Base-by-base conservation (phyloP, 495 filamentous ascomycete genomes). In the Paragyromitra xinjiangensis region DNA sequence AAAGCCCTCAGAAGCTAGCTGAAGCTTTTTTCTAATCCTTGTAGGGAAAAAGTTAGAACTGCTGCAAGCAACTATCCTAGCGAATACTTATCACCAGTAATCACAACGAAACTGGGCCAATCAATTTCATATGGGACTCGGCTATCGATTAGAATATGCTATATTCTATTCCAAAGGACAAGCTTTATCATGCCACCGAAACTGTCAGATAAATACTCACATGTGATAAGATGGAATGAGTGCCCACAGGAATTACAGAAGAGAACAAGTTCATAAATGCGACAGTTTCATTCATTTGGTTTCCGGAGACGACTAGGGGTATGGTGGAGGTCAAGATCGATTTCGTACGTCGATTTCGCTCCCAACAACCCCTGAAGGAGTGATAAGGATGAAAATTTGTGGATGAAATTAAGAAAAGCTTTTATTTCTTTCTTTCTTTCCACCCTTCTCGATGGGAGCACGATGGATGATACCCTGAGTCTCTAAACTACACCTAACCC, bases 401-500 rank as follows among this genome's bases (percentile, higher is more conserved):
- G 0, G 29, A 12, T 26, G 11, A 22, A 14, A 9, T 6, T 29
- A 12, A 56, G 19, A 11, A 9, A 3, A 24, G 19, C 9, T 19
- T 55, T 55, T 8, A n/a, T 19, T 24, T 48, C 14, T 48, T 53
- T 53, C 6, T n/a, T 16, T 19, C 6, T 53, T 53, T 24, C 0
- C n/a, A 16, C 7, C 5, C 16, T 53, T 53, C 22, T 7, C 7
- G 6, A 53, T 19, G 1, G 2, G 7, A 7, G 50, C 19, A n/a
- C 50, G 8, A 34, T 5, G 44, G 44, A 29, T 48, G 11, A 12
- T 48, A 53, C 22, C 19, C 8, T 22, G n/a, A 51, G 12, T 39
- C 56, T 39, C 6, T 16, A 5, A 61, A 19, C 14, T 26, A 71
- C 26, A 71, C 56, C 68, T 71, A 62, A 62, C 68, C 68, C 68